Base-by-base conservation (phyloP, 108 stramenopile genomes). In the Epipyxis sp. region DNA sequence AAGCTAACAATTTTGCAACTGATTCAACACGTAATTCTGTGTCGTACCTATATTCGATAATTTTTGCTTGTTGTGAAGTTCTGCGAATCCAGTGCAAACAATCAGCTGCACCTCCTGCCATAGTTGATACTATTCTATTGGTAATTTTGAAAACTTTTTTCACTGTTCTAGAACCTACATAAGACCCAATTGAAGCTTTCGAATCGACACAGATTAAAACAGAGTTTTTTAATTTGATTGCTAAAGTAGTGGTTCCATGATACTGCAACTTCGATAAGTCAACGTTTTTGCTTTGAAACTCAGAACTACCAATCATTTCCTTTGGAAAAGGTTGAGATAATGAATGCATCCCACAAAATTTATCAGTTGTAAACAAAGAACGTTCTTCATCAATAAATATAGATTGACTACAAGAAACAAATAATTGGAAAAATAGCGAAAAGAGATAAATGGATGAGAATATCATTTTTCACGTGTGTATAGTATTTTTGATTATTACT, bases 51-150 rank as follows among this genome's bases (percentile, higher is more conserved):
- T 20, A 13, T 50, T 50, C 46, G 6, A 50, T 13, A 50, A 50
- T 6, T 20, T 50, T 50, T 6, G 46, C 46, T 13, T 50, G 6
- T 20, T 50, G 13, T 50, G 13, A 20, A 29, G 34, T 32, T 37
- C 61, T 3, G 30, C 61, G 13, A 13, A 65, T 65, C 34, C 3
- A 6, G 25, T 65, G 61, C 10, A 6, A 3, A 25, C 61, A 65
- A 37, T 65, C 61, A 6, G 61, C 61, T 35, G 61, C 61, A 65
- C 61, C 61, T 32, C 61, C 61, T 65, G 61, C 61, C 61, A 65
- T 65, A 6, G 61, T 65, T 37, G 61, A 16, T 37, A 65, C 61
- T 6, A 65, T 25, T 37, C 30, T 35, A 6, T 3, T 6, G 20
- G 61, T 13, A 37, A 65, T 65, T 6, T 16, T 16, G 35, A 65